Percentiles rank a stretch among this genome's conserved stretches.
Evolutionary conservation across 2,329 filamentous ascomycete genomes (phyloP).

Genomic region (Podosphaera aphanis): DNA sequence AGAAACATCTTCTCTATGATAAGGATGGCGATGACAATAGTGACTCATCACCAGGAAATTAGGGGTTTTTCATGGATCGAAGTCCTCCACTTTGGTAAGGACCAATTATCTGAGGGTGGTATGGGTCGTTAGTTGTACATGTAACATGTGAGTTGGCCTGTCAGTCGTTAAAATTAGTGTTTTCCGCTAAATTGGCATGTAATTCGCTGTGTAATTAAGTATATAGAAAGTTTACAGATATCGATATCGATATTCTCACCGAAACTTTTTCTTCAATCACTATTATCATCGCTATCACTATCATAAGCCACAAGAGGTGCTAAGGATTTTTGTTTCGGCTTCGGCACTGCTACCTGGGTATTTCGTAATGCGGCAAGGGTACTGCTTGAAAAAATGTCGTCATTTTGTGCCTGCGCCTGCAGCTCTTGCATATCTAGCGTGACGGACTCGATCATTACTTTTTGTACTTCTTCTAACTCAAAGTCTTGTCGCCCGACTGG

Average conservation of each 20-base stretch:
- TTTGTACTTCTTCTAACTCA: conserved; percentile 39
- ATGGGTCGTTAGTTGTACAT: too few species aligned
- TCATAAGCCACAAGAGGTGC: conserved; percentile 54
- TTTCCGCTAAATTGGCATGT: too few species aligned
- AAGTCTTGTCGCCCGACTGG: conserved; percentile 32
- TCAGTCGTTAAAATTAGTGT: too few species aligned
- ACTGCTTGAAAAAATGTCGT: conserved; percentile 58
- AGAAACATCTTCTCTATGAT: too few species aligned
- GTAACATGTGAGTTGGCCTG: too few species aligned
- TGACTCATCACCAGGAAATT: too few species aligned
- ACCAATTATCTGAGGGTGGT: too few species aligned
- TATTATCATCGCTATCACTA: conserved; percentile 75
- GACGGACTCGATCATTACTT: conserved; percentile 27
- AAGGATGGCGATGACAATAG: too few species aligned
- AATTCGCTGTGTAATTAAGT: too few species aligned
- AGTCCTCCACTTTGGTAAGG: too few species aligned
- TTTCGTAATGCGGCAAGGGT: conserved; percentile 58
- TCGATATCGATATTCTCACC: neutral
- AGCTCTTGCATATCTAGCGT: conserved; percentile 20
- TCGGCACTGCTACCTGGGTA: conserved; percentile 27
- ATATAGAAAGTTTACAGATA: too few species aligned
- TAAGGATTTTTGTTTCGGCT: conserved; percentile 25
- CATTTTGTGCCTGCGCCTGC: conserved; percentile 13
- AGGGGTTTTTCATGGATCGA: too few species aligned
- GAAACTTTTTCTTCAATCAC: conserved; percentile 6